These are phyloP conservation scores for Piper longum DNA, from an alignment of 164 flowering plant species.

Conservation along the genomic window DNA sequence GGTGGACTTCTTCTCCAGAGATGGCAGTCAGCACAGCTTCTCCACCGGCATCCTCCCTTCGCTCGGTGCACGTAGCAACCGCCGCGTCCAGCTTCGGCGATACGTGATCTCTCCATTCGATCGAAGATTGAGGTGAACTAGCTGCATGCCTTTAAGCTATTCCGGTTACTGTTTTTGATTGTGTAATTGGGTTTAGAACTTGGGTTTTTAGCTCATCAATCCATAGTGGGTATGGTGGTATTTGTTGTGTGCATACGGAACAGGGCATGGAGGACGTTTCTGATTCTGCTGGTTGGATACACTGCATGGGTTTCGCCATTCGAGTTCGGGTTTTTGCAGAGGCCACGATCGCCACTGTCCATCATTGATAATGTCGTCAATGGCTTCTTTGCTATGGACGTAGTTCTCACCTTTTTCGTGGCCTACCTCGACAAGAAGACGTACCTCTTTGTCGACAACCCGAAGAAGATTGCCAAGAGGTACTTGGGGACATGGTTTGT, in stretches of 20 bases:
- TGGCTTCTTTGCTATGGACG: constrained; percentile 80
- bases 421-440: constrained; percentile 66
- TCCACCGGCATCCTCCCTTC: constrained; percentile 67
- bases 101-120: constrained; percentile 72
- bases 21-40: constrained; percentile 81
- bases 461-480: constrained; percentile 61
- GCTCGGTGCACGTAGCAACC: constrained; percentile 74
- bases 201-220: too few relatives aligned
- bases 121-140: constrained; percentile 56
- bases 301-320: constrained; percentile 95
- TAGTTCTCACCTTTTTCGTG: constrained; percentile 74
- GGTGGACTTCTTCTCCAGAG: constrained; percentile 57
- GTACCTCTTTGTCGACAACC: constrained; percentile 53
- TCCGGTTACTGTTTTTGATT: too few relatives aligned
- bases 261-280: constrained; percentile 63
- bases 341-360: constrained; percentile 36
- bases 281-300: constrained; percentile 59
- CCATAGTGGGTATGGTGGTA: too few relatives aligned
- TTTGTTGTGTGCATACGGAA: neutral
- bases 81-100: constrained; percentile 43
- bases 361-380: constrained; percentile 73
- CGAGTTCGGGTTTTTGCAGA: constrained; percentile 67
- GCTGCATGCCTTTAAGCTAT: too few relatives aligned
- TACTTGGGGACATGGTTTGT: constrained; percentile 57
- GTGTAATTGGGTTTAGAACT: too few relatives aligned